Evolutionary conservation across 1,139 yeast genomes (phyloP).

Genomic region (Suhomyces guaymorum): DNA sequence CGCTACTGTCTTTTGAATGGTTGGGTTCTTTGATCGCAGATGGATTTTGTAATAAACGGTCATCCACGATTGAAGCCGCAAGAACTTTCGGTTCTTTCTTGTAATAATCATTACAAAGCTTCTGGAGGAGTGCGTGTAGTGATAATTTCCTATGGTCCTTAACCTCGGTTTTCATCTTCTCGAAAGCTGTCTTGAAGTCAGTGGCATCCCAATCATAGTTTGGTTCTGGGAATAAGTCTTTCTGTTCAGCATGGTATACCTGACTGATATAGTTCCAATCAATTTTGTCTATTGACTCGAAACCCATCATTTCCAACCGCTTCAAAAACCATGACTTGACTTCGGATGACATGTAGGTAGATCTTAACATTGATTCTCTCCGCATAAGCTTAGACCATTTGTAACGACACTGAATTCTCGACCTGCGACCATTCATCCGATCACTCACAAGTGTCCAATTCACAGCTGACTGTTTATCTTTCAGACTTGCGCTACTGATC

Average conservation of each 20-base stretch:
- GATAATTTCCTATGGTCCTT: constrained; percentile 31
- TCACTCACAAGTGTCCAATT: constrained; percentile 94
- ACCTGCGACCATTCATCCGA: constrained; percentile 81
- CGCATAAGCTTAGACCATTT: constrained; percentile 84
- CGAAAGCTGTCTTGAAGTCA: constrained; percentile 40
- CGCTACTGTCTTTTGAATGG: neutral
- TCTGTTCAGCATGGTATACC: constrained; percentile 15
- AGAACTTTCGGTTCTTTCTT: constrained; percentile 8
- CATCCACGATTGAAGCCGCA: constrained; percentile 7
- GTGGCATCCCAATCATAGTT: constrained; percentile 28
- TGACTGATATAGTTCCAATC: constrained; percentile 56
- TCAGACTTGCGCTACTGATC: constrained; percentile 25
- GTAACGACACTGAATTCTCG: constrained; percentile 91
- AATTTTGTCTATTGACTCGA: constrained; percentile 48
- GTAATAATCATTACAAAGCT: constrained; percentile 24
- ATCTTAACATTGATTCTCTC: constrained; percentile 54
- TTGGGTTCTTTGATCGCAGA: constrained; percentile 4
- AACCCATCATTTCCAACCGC: constrained; percentile 50
- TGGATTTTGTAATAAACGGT: constrained; percentile 1
- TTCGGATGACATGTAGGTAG: constrained; percentile 48
- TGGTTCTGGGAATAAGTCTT: constrained; percentile 11
- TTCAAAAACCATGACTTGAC: constrained; percentile 61
- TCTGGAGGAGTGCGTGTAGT: constrained; percentile 26
- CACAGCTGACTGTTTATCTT: constrained; percentile 35
- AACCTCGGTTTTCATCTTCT: constrained; percentile 32